These are phyloP conservation scores for Myxozyma neotropica DNA, from an alignment of 805 yeast genomes.

Conservation along the genomic window DNA sequence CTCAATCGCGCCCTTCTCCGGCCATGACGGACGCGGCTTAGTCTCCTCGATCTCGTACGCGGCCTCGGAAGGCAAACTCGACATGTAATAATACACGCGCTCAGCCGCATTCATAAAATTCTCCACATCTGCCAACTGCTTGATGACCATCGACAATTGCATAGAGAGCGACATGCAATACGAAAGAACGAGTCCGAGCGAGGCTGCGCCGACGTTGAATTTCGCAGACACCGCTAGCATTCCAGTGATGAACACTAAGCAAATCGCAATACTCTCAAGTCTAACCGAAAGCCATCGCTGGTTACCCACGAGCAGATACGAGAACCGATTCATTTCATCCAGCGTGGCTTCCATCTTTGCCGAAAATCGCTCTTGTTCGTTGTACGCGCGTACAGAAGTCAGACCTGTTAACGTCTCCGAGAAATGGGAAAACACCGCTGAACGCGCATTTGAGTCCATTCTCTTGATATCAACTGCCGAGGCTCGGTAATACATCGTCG, in stretches of 20 bases:
- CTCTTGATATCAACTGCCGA: constrained; percentile 76
- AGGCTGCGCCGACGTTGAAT: constrained; percentile 57
- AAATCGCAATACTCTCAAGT: constrained; percentile 57
- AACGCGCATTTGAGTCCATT: constrained; percentile 71
- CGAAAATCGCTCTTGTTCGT: constrained; percentile 51
- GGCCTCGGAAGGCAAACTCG: constrained; percentile 66
- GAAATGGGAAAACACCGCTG: constrained; percentile 69
- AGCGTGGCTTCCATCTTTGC: constrained; percentile 51
- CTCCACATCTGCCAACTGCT: constrained; percentile 70
- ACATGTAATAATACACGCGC: constrained; percentile 67
- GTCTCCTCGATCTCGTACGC: constrained; percentile 53
- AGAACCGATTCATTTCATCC: constrained; percentile 69
- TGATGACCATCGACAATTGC: constrained; percentile 57
- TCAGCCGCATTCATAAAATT: constrained; percentile 79
- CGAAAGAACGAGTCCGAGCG: constrained; percentile 42
- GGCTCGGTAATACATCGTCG: constrained; percentile 64
- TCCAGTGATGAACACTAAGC: constrained; percentile 56
- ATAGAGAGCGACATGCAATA: constrained; percentile 54
- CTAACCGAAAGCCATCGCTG: constrained; percentile 74
- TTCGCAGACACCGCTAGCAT: constrained; percentile 64
- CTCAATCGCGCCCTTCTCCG: constrained; percentile 58
- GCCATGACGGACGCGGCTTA: constrained; percentile 61
- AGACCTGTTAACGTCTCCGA: constrained; percentile 70
- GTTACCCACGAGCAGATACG: constrained; percentile 61
- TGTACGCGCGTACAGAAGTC: constrained; percentile 64